These are phyloP conservation scores for Alliaria petiolata DNA, from an alignment of 345 rosid genomes.

Conservation along the genomic window DNA sequence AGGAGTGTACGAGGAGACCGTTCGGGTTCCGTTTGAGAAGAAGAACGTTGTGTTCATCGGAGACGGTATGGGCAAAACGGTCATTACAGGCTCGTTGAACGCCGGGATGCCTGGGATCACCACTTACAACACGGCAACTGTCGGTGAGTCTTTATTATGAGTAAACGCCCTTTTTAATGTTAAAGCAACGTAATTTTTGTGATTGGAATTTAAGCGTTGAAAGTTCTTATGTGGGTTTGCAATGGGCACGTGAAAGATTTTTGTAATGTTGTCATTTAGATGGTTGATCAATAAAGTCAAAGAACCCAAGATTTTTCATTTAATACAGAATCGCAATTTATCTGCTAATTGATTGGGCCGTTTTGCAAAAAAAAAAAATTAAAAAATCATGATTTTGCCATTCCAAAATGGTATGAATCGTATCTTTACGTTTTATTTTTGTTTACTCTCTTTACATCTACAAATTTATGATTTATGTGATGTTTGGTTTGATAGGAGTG, in stretches of 20 bases:
- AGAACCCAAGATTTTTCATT: neutral
- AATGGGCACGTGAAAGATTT: too few relatives aligned
- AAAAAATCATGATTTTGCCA: too few relatives aligned
- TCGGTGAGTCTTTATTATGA: constrained; percentile 44
- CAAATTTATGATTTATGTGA: too few relatives aligned
- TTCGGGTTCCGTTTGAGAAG: constrained; percentile 73
- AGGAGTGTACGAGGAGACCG: constrained; percentile 74
- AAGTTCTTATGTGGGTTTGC: too few relatives aligned
- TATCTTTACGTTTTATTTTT: too few relatives aligned
- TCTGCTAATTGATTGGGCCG: neutral
- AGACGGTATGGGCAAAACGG: constrained; percentile 85
- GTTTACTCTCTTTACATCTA: too few relatives aligned
- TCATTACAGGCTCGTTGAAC: constrained; percentile 58
- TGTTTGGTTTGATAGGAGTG: constrained; percentile 50
- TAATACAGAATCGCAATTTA: neutral
- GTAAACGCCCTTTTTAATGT: neutral
- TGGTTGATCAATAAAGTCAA: neutral
- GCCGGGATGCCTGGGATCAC: constrained; percentile 61
- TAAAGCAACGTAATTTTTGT: neutral
- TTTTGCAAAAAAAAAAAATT: too few relatives aligned
- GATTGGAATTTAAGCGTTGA: neutral
- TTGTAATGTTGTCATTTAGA: neutral
- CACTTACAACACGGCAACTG: constrained; percentile 75
- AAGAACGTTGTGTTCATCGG: constrained; percentile 78
- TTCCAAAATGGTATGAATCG: too few relatives aligned